Percentiles rank a stretch among this genome's conserved stretches.
Conservation (phyloP, 139 green algal genomes). For the Closterium sp. region DNA sequence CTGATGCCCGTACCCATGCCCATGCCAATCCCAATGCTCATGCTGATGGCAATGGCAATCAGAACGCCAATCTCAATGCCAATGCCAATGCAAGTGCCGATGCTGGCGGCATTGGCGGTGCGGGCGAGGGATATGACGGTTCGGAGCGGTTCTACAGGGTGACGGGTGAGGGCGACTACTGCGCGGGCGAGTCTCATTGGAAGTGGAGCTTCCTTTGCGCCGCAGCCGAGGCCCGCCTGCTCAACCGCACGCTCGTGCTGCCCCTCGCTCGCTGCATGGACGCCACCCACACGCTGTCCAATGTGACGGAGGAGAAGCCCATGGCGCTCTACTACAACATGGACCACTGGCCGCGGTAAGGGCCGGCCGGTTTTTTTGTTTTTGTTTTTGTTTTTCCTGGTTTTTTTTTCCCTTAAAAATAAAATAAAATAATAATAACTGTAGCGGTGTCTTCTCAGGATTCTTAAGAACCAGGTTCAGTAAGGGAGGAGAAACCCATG, state of each 20-base stretch:
- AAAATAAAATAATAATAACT: too few relatives aligned
- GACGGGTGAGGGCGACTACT: not conserved
- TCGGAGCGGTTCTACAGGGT: not conserved
- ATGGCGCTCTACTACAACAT: constrained; percentile 1
- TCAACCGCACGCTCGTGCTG: not conserved
- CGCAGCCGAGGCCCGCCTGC: not conserved
- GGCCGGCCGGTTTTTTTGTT: too few relatives aligned
- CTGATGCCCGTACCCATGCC: not conserved
- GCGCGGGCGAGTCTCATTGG: not conserved
- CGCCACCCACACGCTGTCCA: not conserved
- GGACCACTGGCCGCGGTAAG: not conserved
- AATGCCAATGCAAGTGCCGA: not conserved
- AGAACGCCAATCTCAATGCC: not conserved
- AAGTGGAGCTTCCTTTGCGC: constrained; percentile 17
- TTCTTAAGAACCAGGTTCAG: too few relatives aligned
- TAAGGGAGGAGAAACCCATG: too few relatives aligned
- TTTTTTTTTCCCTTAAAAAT: too few relatives aligned
- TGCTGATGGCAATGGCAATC: not conserved
- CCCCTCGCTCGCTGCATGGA: not conserved
- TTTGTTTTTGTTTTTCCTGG: too few relatives aligned
- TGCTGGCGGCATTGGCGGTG: not conserved
- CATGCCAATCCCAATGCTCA: not conserved
- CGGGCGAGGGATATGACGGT: not conserved
- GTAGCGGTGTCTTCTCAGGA: too few relatives aligned
- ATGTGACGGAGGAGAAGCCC: not conserved